A percentile compares a stretch with the other conserved stretches of the same genome.
phyloP scores from a whole-genome alignment of 2,329 filamentous ascomycete genomes.

The Talaromyces marneffei region DNA sequence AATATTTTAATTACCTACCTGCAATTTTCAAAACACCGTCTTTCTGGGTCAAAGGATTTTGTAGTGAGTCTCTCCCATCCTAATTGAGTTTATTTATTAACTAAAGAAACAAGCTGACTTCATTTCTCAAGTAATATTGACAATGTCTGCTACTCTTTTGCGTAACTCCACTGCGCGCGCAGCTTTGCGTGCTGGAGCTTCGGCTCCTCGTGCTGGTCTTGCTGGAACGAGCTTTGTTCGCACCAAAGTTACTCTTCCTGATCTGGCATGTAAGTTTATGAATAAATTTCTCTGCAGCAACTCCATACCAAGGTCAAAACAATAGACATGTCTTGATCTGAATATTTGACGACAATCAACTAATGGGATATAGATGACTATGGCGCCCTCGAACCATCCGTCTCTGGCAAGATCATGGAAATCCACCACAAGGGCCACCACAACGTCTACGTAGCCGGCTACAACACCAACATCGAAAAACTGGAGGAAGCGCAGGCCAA shows the following conservation, averaged over 20 bases:
- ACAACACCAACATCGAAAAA: conserved; percentile 74
- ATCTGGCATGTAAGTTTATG: conserved; percentile 62
- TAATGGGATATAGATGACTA: conserved; percentile 68
- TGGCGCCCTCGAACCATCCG: conserved; percentile 76
- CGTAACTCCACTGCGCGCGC: conserved; percentile 65
- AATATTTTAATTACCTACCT: too few relatives aligned
- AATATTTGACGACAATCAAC: background rate
- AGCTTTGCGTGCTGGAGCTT: conserved; percentile 62
- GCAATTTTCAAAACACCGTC: background rate
- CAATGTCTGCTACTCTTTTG: conserved; percentile 72
- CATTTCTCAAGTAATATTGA: background rate
- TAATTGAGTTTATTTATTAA: background rate
- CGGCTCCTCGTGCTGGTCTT: conserved; percentile 49
- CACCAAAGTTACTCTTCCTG: conserved; percentile 87
- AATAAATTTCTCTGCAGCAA: background rate
- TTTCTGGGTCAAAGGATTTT: background rate
- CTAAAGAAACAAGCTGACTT: background rate
- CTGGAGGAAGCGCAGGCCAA: conserved; percentile 53
- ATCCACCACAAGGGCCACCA: conserved; percentile 93
- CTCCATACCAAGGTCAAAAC: background rate
- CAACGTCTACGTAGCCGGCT: conserved; percentile 85
- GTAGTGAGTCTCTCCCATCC: background rate
- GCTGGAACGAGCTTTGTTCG: conserved; percentile 72
- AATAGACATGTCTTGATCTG: too few relatives aligned
- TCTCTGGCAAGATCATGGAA: conserved; percentile 93